Evolutionary conservation across 2,329 filamentous ascomycete genomes (phyloP).

Genomic region (Fusarium austroafricanum): DNA sequence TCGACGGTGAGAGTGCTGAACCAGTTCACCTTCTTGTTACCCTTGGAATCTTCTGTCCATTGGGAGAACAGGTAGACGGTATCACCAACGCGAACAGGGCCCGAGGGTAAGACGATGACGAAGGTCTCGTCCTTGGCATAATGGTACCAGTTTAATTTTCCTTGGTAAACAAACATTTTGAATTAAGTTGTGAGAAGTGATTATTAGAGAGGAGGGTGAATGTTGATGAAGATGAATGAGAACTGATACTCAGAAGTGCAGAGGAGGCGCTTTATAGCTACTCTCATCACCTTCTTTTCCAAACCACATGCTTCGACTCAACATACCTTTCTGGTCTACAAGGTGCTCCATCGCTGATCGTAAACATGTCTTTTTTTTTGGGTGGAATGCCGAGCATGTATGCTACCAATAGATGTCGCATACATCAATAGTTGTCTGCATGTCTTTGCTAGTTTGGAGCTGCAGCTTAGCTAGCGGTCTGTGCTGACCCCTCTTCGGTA

Average conservation of each 20-base stretch:
- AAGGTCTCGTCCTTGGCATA: slow-evolving; percentile 36
- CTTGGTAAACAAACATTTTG: slow-evolving; percentile 37
- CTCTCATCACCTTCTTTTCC: neutral
- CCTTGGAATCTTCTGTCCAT: slow-evolving; percentile 26
- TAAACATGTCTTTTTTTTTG: too few relatives aligned
- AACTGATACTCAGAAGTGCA: neutral
- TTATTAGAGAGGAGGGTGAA: neutral
- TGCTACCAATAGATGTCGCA: neutral
- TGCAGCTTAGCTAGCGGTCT: neutral
- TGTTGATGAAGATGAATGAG: neutral
- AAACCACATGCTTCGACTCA: neutral
- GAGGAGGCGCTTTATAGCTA: slow-evolving; percentile 1
- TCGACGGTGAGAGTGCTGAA: slow-evolving; percentile 27
- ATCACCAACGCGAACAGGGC: slow-evolving; percentile 35
- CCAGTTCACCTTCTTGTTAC: slow-evolving; percentile 31
- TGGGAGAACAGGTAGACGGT: slow-evolving; percentile 40
- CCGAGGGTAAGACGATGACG: slow-evolving; percentile 29
- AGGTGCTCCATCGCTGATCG: neutral
- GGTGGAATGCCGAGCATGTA: neutral
- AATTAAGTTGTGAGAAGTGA: neutral
- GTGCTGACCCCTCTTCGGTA: neutral
- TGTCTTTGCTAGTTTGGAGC: slow-evolving; percentile 1
- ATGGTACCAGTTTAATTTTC: slow-evolving; percentile 36
- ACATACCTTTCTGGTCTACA: too few relatives aligned
- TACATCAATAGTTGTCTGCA: neutral